Conservation (phyloP, 345 rosid species). For the Camelina sativa region DNA sequence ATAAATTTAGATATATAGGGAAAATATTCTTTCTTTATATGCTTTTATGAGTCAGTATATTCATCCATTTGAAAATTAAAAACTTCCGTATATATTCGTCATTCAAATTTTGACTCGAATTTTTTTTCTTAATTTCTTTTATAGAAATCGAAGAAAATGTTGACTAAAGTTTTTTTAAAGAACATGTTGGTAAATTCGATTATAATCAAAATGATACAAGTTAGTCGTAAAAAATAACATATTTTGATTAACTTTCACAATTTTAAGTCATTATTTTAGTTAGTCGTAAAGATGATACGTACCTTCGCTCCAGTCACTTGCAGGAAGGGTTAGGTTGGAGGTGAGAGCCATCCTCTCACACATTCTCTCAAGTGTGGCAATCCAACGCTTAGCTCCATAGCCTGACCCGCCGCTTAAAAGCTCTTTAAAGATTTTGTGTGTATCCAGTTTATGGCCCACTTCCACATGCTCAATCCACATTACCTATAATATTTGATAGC, state of each 20-base stretch:
- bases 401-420: conserved; percentile 49
- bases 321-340: conserved; percentile 15
- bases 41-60: not conserved
- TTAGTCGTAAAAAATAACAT: not conserved
- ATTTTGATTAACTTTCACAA: not conserved
- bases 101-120: not conserved
- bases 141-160: not conserved
- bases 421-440: conserved; percentile 61
- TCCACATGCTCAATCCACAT: conserved; percentile 87
- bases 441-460: conserved; percentile 56
- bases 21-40: not conserved
- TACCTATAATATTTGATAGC: conserved; percentile 48
- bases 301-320: conserved; percentile 50
- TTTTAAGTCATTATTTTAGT: not conserved
- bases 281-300: not conserved
- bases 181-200: not conserved
- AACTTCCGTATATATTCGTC: not conserved
- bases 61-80: not conserved
- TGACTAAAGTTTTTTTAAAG: not conserved
- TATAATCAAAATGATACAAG: not conserved
- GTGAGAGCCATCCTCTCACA: conserved; percentile 61
- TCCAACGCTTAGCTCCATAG: conserved; percentile 74
- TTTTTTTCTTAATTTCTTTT: not conserved
- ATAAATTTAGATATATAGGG: not conserved
- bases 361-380: conserved; percentile 56